phyloP scores from a whole-genome alignment of 2,329 filamentous ascomycete species.

The Stromatinia cepivora region DNA sequence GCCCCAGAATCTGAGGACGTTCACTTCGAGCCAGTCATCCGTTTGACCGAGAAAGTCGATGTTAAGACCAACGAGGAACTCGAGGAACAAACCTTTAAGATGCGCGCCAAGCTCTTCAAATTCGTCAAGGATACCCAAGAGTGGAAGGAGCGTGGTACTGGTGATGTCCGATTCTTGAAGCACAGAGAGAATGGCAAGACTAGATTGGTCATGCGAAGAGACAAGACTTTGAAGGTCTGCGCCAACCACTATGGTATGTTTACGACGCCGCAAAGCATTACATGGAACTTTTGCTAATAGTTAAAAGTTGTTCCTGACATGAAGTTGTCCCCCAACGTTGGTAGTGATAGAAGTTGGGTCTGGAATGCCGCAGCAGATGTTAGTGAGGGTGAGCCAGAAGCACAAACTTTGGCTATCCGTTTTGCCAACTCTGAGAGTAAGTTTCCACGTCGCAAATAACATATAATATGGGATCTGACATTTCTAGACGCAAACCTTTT shows the following conservation, averaged over 20 bases:
- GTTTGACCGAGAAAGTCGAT: conserved; percentile 94
- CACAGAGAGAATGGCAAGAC: conserved; percentile 99
- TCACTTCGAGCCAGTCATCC: conserved; percentile 96
- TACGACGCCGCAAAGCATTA: background rate
- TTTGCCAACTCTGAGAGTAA: conserved; percentile 97
- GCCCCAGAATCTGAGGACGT: conserved; percentile 87
- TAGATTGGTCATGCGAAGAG: conserved; percentile 94
- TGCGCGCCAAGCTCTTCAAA: conserved; percentile 99
- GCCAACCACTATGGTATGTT: conserved; percentile 97
- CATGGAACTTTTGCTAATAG: conserved; percentile 28
- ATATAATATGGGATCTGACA: conserved; percentile 31
- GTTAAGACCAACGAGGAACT: conserved; percentile 97
- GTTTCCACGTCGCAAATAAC: conserved; percentile 41
- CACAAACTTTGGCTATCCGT: conserved; percentile 91
- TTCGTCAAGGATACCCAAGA: conserved; percentile 89
- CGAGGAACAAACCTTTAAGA: conserved; percentile 98
- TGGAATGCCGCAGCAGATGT: conserved; percentile 99
- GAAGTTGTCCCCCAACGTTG: conserved; percentile 97
- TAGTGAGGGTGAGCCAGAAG: conserved; percentile 96
- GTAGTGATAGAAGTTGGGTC: conserved; percentile 97
- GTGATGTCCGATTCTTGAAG: conserved; percentile 94
- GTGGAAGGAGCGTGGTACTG: conserved; percentile 99
- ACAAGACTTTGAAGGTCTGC: conserved; percentile 99
- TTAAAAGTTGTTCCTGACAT: conserved; percentile 87
- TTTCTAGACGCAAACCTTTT: conserved; percentile 85